Base-by-base conservation (phyloP, 139 green algal species). In the Tetraselmis striata region DNA sequence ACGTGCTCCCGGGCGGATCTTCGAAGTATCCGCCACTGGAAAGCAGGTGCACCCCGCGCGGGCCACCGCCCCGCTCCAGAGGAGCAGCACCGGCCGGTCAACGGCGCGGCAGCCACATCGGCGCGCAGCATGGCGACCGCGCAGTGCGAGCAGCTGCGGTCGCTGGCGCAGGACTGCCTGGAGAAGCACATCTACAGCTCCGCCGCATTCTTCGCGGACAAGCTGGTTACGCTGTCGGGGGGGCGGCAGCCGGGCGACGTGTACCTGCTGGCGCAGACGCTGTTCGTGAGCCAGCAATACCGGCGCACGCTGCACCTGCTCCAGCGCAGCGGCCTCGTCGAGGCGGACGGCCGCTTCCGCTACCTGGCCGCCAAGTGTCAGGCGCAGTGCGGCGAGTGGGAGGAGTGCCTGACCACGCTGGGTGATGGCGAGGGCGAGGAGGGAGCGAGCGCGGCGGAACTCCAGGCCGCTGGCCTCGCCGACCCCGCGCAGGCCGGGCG, bases 121-220 rank as follows among this genome's bases (percentile, higher is more conserved):
- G n/a, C n/a, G n/a, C n/a, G n/a, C n/a, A 67, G 11, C 45, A 67
- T 67, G 45, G 45, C 11, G 5, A 25, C 45, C 11, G 45, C 18
- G 18, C 5, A 67, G 31, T 86, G 85, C 67, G 30, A 86, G 2
- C 81, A 85, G 23, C 89, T 98, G 80, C 90, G 95, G 0, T 58
- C 29, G 0, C 80, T 99, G 18, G 93, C 97, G 5, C 88, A 95
- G 58, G 93, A 98, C 80, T 95, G 90, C 82, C 83, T 98, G n/a
- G 91, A 87, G 25, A 98, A 98, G 85, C 95, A 98, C 82, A 81
- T 98, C 59, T 93, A 96, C 79, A 81, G 88, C 0, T 94, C 93
- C 0, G 96, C 95, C 0, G 88, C 94, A 0, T 99, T 99, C 80
- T 98, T 95, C 74, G 96, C 95, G 0, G 96, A 99, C 82, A 99